Evolutionary conservation across 352 stramenopile species (phyloP), one percentile per base, ranked within the genome.

Genomic region (Globisporangium lucens): DNA sequence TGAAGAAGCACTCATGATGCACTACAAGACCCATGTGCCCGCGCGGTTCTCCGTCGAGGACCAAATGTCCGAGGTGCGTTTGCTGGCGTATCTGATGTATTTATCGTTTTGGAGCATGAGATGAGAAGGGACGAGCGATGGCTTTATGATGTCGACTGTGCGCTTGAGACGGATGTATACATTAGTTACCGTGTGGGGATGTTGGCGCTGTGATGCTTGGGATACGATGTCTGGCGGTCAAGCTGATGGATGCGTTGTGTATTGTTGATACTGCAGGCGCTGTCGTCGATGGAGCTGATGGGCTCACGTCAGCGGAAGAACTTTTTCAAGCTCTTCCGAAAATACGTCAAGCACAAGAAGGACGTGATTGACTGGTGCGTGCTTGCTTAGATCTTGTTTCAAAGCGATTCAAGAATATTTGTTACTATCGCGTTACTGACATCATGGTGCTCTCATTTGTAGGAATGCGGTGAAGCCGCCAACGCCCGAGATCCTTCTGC

Each of bases 321-420:
- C 70, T 95, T 95, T 66, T 80, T 94, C 74, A 95, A 95, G 75
- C 76, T 95, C 58, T 95, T 95, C 66, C 88, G 88, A 72, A 95
- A 95, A 76, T 95, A 94, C 65, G 89, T 77, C 58, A 93, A 93
- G 71, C 73, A 86, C 67, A 91, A 90, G 57, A 91, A 94, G 73
- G 78, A 77, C 59, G 75, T 88, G 20, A 93, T 94, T 56, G 86
- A 94, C 65, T 95, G 85, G 88, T 94, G 62, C 63, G 74, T 58
- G 12, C 0, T 51, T 51, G 43, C 17, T 51, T 51, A 6, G 15
- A 9, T 66, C 53, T 55, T 12, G 38, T 57, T 7, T 35, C 4
- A 22, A 51, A 9, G 43, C 17, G 43, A 51, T 22, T 4, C 17
- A 17, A 51, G 43, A 17, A 33, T 69, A 6, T 66, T 66, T 68